A percentile compares a stretch with the other conserved stretches of the same genome.
Evolutionary conservation across 1,284 basidiomycete species (phyloP).

Genomic region (Ustilago tritici): DNA sequence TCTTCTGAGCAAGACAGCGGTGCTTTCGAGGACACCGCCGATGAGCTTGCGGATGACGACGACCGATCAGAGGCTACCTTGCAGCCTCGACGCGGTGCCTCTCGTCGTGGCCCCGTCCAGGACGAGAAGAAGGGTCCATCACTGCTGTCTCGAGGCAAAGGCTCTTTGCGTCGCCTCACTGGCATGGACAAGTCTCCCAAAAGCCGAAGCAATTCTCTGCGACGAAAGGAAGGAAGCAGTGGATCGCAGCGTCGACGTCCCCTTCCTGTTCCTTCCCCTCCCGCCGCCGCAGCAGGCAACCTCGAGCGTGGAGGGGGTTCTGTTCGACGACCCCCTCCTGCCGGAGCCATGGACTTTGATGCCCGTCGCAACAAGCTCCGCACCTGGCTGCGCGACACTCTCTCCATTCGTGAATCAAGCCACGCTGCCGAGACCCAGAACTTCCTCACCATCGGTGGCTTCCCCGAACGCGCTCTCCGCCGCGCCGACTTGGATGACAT

Average conservation of each 20-base stretch:
- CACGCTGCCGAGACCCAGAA: conserved; percentile 61
- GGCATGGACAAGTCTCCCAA: conserved; percentile 29
- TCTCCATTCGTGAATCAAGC: conserved; percentile 61
- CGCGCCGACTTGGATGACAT: conserved; percentile 56
- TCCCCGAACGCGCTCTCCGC: conserved; percentile 55
- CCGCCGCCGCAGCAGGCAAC: not conserved
- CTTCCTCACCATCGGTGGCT: conserved; percentile 61
- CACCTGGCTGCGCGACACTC: conserved; percentile 65
- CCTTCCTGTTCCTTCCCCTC: conserved; percentile 3
- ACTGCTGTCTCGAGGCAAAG: conserved; percentile 34
- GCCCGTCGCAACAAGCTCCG: conserved; percentile 63
- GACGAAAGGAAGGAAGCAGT: conserved; percentile 27
- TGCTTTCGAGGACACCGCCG: conserved; percentile 36
- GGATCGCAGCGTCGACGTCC: conserved; percentile 8
- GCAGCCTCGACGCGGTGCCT: conserved; percentile 33
- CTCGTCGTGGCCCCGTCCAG: conserved; percentile 19
- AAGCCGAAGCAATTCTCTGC: conserved; percentile 23
- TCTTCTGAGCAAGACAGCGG: conserved; percentile 31
- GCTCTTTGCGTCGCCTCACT: conserved; percentile 32
- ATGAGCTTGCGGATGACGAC: conserved; percentile 41
- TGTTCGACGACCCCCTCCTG: conserved; percentile 30
- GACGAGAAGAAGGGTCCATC: conserved; percentile 23
- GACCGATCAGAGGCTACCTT: conserved; percentile 36
- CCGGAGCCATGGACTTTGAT: conserved; percentile 55
- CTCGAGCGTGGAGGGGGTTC: conserved; percentile 19